Base-by-base conservation (phyloP, 805 yeast genomes). In the Candida dendrica region DNA sequence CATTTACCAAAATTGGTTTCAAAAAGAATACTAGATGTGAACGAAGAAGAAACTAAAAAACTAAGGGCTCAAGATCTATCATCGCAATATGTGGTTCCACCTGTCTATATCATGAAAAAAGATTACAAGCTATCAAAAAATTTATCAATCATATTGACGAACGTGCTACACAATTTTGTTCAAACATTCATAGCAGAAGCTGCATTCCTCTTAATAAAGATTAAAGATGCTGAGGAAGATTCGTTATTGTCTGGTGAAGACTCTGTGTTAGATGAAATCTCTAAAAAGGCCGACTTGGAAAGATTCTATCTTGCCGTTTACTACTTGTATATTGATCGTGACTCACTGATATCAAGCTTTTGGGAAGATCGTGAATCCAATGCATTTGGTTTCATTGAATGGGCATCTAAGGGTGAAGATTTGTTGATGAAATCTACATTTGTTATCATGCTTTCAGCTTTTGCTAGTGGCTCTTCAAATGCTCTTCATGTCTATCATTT, bases 381-480 rank as follows among this genome's bases (percentile, higher is more conserved):
- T 43, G 68, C 87, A 2, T 71, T 77, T 53, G 97, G 96, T 0
- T 90, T 93, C 49, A 68, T 91, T 34, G 77, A 76, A 42, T 93
- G 98, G 98, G 95, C 95, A 0, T 70, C 93, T 2, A 79, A 77
- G 45, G 80, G 85, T 52, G 88, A 81, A 46, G 87, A 87, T 14
- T 81, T 91, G 9, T 67, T 88, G 38, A 86, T 89, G 66, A 76
- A 87, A 40, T 84, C 98, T 0, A 76, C 95, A 0, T 88, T 82
- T 53, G 79, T 90, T 48, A 70, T 87, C 43, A 74, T 91, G 71
- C 66, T 91, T 43, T 80, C 95, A 3, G 81, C 93, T 6, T 66
- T 91, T 33, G 71, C 93, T 0, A 69, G 72, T 16, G 81, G 84
- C n/a, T 65, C 71, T 2, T 70, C 70, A 18, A 72, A 76, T 44